These are phyloP conservation scores for Schizosaccharomyces cryophilus DNA, from an alignment of 805 yeast genomes.

Conservation along the genomic window DNA sequence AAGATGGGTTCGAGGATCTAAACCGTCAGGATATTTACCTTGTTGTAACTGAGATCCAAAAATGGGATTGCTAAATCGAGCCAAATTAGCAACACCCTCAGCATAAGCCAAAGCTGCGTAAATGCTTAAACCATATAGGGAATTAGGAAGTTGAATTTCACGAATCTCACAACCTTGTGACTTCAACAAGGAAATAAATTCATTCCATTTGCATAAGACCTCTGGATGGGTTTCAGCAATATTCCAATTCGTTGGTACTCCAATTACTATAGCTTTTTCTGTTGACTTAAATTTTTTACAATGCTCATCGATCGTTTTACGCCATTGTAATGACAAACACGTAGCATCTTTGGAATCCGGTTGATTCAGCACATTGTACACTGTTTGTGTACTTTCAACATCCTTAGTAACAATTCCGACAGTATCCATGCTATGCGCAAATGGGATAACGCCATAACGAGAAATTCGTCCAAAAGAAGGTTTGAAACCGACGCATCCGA, in stretches of 20 bases:
- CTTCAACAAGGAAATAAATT: slow-evolving; percentile 22
- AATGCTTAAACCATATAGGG: slow-evolving; percentile 43
- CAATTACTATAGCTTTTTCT: slow-evolving; percentile 24
- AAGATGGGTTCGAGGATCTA: slow-evolving; percentile 24
- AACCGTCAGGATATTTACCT: slow-evolving; percentile 10
- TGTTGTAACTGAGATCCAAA: slow-evolving; percentile 14
- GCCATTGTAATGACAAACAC: slow-evolving; percentile 11
- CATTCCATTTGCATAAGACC: slow-evolving; percentile 25
- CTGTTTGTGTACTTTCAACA: slow-evolving; percentile 21
- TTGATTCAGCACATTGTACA: slow-evolving; percentile 24
- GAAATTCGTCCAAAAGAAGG: slow-evolving; percentile 85
- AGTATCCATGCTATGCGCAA: slow-evolving; percentile 84
- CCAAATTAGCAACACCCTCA: slow-evolving; percentile 78
- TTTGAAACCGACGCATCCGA: slow-evolving; percentile 67
- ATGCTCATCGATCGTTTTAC: slow-evolving; percentile 4
- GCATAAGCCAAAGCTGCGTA: slow-evolving; percentile 78
- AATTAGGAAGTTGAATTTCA: slow-evolving; percentile 46
- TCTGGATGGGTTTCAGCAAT: slow-evolving; percentile 28
- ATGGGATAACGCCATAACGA: slow-evolving; percentile 74
- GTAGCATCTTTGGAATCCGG: slow-evolving; percentile 68
- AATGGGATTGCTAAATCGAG: slow-evolving; percentile 77
- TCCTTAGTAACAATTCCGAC: slow-evolving; percentile 56
- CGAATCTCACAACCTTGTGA: slow-evolving; percentile 28
- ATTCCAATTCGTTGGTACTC: slow-evolving; percentile 46
- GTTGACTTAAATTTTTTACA: not conserved